Evolutionary conservation across 1,284 basidiomycete genomes (phyloP), one percentile per base, ranked within the genome.

Genomic region (Apiotrichum mycotoxinovorans): DNA sequence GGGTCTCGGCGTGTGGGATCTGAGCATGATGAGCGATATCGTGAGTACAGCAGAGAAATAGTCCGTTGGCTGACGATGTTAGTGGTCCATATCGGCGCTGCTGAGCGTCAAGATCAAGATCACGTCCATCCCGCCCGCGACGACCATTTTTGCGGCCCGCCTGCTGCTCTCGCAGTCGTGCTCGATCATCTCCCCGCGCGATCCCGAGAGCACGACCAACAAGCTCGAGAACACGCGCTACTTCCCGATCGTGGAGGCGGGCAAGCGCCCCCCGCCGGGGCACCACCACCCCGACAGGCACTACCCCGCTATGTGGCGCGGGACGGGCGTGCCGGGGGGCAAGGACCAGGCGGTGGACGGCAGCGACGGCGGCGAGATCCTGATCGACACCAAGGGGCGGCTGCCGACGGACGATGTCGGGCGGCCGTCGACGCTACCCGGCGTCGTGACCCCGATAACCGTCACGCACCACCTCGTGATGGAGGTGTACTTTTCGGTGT

Each of bases 401-500:
- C 52, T 63, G 51, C 66, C 66, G 15, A 56, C 61, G 34, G 66
- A 68, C 47, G 58, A 58, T 2, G 55, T 58, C 35, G 60, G 58
- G 2, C 47, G 66, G 9, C 66, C 66, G 3, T 56, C 59, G 15
- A 63, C 66, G 22, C 50, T 64, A n/a, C 56, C 56, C 18, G 60
- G 68, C 4, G 61, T 67, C 27, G 54, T 66, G 17, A 70, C 71
- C n/a, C 71, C 71, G 3, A 68, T 73, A 51, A 58, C 53, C 20
- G 71, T 73, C 5, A 52, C 59, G 4, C 71, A 73, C 52, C 54
- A 61, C 25, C 55, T 73, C 17, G 56, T 64, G 9, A 55, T 67
- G 25, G 67, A 73, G 37, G 64, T 71, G 15, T 67, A 61, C 53
- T 73, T 71, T 51, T 66, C 67, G 0, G 63, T 71, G 10, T 63